phyloP scores from a whole-genome alignment of 2,329 filamentous ascomycete genomes.

The Beauveria rudraprayagi region DNA sequence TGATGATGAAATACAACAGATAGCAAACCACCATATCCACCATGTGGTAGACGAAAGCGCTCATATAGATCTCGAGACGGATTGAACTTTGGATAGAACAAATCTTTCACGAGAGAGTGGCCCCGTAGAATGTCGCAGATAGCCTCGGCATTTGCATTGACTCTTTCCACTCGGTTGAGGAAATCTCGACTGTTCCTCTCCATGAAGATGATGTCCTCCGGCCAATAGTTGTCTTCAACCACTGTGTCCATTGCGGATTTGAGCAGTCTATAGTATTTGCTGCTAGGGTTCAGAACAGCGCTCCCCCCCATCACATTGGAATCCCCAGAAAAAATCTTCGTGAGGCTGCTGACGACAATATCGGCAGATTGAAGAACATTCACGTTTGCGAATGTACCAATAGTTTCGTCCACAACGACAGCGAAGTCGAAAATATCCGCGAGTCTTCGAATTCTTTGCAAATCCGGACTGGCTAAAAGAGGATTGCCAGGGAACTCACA shows the following conservation, averaged over 20 bases:
- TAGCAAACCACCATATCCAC: constrained; percentile 84
- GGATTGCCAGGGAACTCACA: constrained; percentile 96
- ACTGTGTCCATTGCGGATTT: constrained; percentile 56
- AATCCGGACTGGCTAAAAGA: constrained; percentile 74
- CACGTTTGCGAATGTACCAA: constrained; percentile 93
- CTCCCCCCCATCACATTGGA: constrained; percentile 97
- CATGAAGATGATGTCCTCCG: constrained; percentile 88
- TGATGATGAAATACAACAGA: constrained; percentile 71
- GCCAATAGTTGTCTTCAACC: constrained; percentile 89
- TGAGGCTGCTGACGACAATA: constrained; percentile 87
- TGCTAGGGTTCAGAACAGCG: constrained; percentile 53
- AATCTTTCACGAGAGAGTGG: constrained; percentile 58
- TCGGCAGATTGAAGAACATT: constrained; percentile 86
- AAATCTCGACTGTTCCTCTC: constrained; percentile 96
- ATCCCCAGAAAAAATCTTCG: constrained; percentile 95
- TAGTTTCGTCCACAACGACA: constrained; percentile 89
- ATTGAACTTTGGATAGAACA: constrained; percentile 83
- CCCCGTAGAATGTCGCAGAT: constrained; percentile 64
- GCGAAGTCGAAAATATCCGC: constrained; percentile 82
- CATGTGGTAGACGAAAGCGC: constrained; percentile 59
- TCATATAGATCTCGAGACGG: constrained; percentile 69
- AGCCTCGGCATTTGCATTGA: constrained; percentile 78
- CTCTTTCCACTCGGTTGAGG: constrained; percentile 68
- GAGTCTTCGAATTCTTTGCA: constrained; percentile 69
- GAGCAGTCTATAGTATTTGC: constrained; percentile 62